Evolutionary conservation across 2,329 filamentous ascomycete species (phyloP), one percentile per base, ranked within the genome.

Genomic region (Colletotrichum sp.): DNA sequence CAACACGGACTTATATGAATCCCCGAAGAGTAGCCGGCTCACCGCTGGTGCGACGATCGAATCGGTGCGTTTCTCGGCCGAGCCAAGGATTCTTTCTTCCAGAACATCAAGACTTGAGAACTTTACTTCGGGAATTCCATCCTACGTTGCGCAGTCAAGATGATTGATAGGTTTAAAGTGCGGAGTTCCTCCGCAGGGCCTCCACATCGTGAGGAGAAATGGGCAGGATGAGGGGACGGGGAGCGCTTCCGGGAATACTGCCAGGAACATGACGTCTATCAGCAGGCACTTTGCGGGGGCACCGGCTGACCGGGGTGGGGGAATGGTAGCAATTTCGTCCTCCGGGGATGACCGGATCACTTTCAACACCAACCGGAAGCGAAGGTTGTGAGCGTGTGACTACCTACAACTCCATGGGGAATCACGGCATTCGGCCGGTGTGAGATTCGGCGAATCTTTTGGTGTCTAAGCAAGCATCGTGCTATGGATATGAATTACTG

Each of bases 21-120:
- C 52, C 69, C 69, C 69, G 69, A 66, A 21, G 69, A 66, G 61
- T 32, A 60, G 12, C 69, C 69, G 69, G 26, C 52, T 60, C 69
- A 71, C 61, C 69, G 69, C 69, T 16, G 43, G 60, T 66, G 28
- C 36, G 9, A 48, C 5, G 26, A 28, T 52, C 56, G 24, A 43
- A 58, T 38, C 67, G n/a, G 61, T 15, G 24, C 15, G 24, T 58
- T 43, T 28, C 38, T 71, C 61, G 68, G 58, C 38, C 58, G 38
- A 21, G 36, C 58, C 68, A 56, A 65, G 43, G 24, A 58, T 12
- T 13, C 0, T 52, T 7, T 21, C 18, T 43, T 28, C 66, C 32
- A 28, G 30, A 64, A 36, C 9, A 18, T 38, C 32, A 61, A 67
- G 21, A 43, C 21, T 32, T 58, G 30, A 0, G 5, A 34, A 61